Conservation (phyloP, 2,329 filamentous ascomycete genomes). For the Aspergillus fijiensis region DNA sequence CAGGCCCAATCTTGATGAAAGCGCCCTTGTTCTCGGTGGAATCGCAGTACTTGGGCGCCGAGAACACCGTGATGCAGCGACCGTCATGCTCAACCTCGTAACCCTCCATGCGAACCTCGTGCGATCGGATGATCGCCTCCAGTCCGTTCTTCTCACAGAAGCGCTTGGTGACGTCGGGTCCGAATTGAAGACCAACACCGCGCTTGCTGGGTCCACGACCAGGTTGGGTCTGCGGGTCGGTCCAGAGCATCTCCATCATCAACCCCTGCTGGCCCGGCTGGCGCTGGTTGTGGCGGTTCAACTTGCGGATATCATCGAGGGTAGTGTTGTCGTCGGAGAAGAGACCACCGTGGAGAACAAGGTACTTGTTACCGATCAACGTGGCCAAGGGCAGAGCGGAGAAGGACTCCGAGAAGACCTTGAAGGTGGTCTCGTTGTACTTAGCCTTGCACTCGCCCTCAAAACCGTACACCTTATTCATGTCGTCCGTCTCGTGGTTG, state of each 20-base stretch:
- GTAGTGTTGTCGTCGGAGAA: constrained; percentile 93
- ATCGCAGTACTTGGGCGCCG: constrained; percentile 95
- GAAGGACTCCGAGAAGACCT: constrained; percentile 97
- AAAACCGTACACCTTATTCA: constrained; percentile 98
- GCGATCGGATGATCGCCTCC: constrained; percentile 91
- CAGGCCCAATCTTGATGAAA: constrained; percentile 92
- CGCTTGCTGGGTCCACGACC: constrained; percentile 94
- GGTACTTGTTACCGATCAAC: constrained; percentile 83
- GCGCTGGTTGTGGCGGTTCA: constrained; percentile 84
- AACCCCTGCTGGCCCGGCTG: constrained; percentile 90
- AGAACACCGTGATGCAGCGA: constrained; percentile 96
- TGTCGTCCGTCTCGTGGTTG: constrained; percentile 98
- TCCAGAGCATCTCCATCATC: constrained; percentile 99
- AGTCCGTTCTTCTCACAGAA: constrained; percentile 97
- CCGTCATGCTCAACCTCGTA: constrained; percentile 98
- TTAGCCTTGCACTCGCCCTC: constrained; percentile 98
- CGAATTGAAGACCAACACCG: constrained; percentile 94
- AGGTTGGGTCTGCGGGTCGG: constrained; percentile 82
- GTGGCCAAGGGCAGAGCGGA: constrained; percentile 90
- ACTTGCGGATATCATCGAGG: constrained; percentile 88
- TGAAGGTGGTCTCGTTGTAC: constrained; percentile 95
- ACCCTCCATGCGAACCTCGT: constrained; percentile 98
- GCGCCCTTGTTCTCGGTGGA: constrained; percentile 97
- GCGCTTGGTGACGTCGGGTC: constrained; percentile 89
- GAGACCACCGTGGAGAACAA: constrained; percentile 89